Conservation (phyloP, 441 rosid species). For the Adansonia gregorii region DNA sequence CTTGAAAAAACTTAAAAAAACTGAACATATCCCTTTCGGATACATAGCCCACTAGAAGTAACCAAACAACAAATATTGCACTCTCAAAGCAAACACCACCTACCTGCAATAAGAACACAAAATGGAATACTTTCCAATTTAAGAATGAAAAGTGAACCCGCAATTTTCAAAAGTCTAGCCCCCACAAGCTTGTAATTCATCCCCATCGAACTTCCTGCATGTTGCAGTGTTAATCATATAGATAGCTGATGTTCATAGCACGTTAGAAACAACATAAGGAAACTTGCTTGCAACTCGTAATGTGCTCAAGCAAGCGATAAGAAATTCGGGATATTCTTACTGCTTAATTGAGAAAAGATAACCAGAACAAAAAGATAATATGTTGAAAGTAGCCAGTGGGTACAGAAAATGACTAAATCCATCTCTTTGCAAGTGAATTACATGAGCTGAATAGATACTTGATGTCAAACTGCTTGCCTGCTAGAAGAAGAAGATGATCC, state of each 20-base stretch:
- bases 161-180: background rate
- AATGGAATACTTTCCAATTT: slow-evolving; percentile 4
- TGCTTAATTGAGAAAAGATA: background rate
- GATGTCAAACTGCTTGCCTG: slow-evolving; percentile 28
- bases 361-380: background rate
- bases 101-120: background rate
- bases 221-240: background rate
- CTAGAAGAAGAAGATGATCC: slow-evolving; percentile 52
- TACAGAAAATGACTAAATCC: slow-evolving; percentile 28
- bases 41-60: background rate
- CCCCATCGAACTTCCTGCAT: background rate
- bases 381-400: slow-evolving; percentile 5
- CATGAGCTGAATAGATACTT: slow-evolving; percentile 34
- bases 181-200: background rate
- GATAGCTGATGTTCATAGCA: background rate
- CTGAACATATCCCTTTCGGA: too few species aligned
- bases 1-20: too few species aligned
- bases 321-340: background rate
- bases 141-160: background rate
- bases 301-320: slow-evolving; percentile 13
- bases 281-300: slow-evolving; percentile 14
- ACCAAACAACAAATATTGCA: background rate
- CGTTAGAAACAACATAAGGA: background rate
- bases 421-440: slow-evolving; percentile 34
- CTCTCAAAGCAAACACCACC: background rate